Evolutionary conservation across 495 filamentous ascomycete species (phyloP), one percentile per base, ranked within the genome.

Genomic region (Aspergillus hancockii): DNA sequence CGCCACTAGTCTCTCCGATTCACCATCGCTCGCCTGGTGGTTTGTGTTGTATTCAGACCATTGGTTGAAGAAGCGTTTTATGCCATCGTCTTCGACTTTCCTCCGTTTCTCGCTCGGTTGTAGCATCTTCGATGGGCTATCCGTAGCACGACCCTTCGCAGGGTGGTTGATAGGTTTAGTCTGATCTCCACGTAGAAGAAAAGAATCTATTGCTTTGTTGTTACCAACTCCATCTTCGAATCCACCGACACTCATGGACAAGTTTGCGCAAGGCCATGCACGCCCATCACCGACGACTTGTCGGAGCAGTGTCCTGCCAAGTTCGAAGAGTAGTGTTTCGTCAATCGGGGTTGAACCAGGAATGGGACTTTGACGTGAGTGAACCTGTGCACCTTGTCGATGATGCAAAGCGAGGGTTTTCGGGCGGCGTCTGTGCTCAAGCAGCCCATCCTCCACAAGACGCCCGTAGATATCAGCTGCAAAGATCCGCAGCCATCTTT

Each of bases 401-500:
- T 94, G 87, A 67, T 94, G 89, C 52, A 98, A 74, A 60, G 89
- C 90, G 59, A 96, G 87, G 0, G 88, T 90, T 69, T 85, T 91
- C 6, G 94, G 94, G 55, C 92, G 82, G 28, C 94, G 84, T 74
- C 87, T 92, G 69, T 95, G 88, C 69, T 97, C 93, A 62, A 95
- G 75, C 16, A 96, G 87, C 36, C 93, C 93, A 72, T 97, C 94
- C 62, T 98, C 93, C 7, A 96, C 88, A 30, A 97, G 79, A 49
- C 94, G 85, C 21, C 88, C 87, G 75, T 89, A 93, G 52, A 98
- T 96, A 68, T 98, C 94, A 0, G 92, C 91, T 14, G 86, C 88
- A 71, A 98, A 97, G 55, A 98, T 97, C 16, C 86, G 81, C 47
- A 98, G 77, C 94, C 94, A 98, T 64, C 86, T 88, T 8, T 83